phyloP scores from a whole-genome alignment of 129 eudicot genomes.

The Tagetes patula region DNA sequence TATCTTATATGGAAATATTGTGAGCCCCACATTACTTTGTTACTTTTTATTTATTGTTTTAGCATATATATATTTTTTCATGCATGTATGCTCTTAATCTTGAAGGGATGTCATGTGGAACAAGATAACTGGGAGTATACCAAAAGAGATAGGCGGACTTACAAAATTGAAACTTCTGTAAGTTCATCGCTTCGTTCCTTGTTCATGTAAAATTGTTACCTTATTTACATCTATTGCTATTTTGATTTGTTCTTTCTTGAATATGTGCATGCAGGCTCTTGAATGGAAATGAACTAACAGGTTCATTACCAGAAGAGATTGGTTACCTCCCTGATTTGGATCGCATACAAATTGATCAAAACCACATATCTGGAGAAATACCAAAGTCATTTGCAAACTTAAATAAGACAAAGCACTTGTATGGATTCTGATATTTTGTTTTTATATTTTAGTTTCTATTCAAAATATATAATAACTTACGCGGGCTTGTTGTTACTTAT shows the following conservation, averaged over 20 bases:
- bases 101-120: constrained; percentile 85
- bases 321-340: constrained; percentile 70
- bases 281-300: constrained; percentile 78
- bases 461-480: constrained; percentile 10
- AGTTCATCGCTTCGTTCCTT: constrained; percentile 32
- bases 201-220: neutral
- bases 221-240: neutral
- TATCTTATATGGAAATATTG: constrained; percentile 66
- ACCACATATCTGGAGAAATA: constrained; percentile 71
- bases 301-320: constrained; percentile 78
- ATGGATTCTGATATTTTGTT: constrained; percentile 23
- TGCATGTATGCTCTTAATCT: constrained; percentile 18
- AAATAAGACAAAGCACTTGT: constrained; percentile 70
- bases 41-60: constrained; percentile 19
- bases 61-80: constrained; percentile 2
- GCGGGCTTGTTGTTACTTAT: constrained; percentile 12
- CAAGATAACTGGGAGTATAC: constrained; percentile 60
- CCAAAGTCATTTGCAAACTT: constrained; percentile 81
- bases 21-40: constrained; percentile 37
- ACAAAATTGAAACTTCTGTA: constrained; percentile 57
- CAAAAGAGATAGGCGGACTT: constrained; percentile 66
- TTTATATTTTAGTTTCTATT: neutral
- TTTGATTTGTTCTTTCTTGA: neutral
- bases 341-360: constrained; percentile 89
- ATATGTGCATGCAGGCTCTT: constrained; percentile 62